Evolutionary conservation across 768 basidiomycete genomes (phyloP), one percentile per base, ranked within the genome.

Genomic region (Sarcomyxa edulis): DNA sequence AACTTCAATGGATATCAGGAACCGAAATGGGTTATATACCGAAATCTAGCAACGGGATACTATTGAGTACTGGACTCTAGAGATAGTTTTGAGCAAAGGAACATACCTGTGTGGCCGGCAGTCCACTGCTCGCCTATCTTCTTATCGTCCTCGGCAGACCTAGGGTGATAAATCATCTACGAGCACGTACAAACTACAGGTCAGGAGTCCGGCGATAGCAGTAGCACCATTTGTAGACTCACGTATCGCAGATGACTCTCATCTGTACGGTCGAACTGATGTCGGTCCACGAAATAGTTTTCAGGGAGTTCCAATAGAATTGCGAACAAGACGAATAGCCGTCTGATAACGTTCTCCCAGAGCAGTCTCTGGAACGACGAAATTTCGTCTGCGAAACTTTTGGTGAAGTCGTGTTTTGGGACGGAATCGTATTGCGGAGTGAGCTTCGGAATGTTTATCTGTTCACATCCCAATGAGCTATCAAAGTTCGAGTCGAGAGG

Each of bases 301-400:
- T 72, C 70, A 7, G 71, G 72, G 24, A 72, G 53, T 39, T 74
- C 69, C 20, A 74, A 54, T 32, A 68, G 62, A 28, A 66, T 51
- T 1, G 71, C 68, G 32, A 63, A 50, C 7, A 63, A 49, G 16
- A 57, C 45, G 39, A 61, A 53, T 6, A 63, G 49, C 21, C 50
- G 56, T 10, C 51, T 40, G 10, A 54, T 44, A 16, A 65, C 60
- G 22, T 57, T 50, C 20, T 53, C 48, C 52, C 58, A 61, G 26
- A 61, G 48, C 20, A 53, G 45, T 30, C 51, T 44, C 16, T 56
- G 54, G 48, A 62, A 62, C 3, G 52, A 48, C 0, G 54, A 50
- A 25, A 61, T 58, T 31, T 55, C 52, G 16, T 50, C 48, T 32
- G 56, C 47, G 46, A 55, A 55, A n/a, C 47, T 46, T 23, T 50